A percentile compares a stretch with the other conserved stretches of the same genome.
phyloP scores from a whole-genome alignment of 73 alveolate species.

The Symbiodinium natans region DNA sequence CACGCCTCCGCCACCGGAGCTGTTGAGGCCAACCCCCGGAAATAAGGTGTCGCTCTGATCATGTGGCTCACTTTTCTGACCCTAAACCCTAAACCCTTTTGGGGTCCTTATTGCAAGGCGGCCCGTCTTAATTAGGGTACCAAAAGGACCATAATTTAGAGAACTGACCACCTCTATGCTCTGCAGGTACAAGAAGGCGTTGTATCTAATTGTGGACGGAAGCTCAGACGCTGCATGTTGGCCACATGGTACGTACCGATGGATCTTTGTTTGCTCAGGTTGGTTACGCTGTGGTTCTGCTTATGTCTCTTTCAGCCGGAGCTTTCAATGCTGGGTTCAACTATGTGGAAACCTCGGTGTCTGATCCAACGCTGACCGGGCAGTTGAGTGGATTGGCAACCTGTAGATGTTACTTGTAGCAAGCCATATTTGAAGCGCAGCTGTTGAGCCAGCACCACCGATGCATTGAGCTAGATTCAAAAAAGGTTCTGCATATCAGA shows the following conservation, averaged over 20 bases:
- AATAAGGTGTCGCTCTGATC: too few relatives aligned
- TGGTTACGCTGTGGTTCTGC: constrained; percentile 23
- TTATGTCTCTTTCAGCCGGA: constrained; percentile 33
- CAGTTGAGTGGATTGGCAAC: too few relatives aligned
- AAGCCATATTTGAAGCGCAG: not conserved
- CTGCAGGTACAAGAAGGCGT: constrained; percentile 33
- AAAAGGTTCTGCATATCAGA: too few relatives aligned
- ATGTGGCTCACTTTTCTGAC: too few relatives aligned
- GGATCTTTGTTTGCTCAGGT: not conserved
- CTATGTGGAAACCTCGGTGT: not conserved
- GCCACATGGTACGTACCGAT: too few relatives aligned
- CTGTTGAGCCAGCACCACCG: too few relatives aligned
- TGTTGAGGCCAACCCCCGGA: not conserved
- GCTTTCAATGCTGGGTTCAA: constrained; percentile 31
- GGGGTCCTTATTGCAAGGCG: too few relatives aligned
- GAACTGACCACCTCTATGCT: too few relatives aligned
- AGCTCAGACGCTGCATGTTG: not conserved
- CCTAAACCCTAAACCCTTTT: too few relatives aligned
- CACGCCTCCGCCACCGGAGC: not conserved
- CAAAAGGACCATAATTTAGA: too few relatives aligned
- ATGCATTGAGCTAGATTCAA: too few relatives aligned
- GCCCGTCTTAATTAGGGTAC: too few relatives aligned
- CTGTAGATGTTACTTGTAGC: not conserved
- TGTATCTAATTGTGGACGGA: constrained; percentile 31
- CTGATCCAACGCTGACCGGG: not conserved